A percentile compares a stretch with the other conserved stretches of the same genome.
Evolutionary conservation across 352 stramenopile species (phyloP).

Genomic region (Globisporangium nunn): DNA sequence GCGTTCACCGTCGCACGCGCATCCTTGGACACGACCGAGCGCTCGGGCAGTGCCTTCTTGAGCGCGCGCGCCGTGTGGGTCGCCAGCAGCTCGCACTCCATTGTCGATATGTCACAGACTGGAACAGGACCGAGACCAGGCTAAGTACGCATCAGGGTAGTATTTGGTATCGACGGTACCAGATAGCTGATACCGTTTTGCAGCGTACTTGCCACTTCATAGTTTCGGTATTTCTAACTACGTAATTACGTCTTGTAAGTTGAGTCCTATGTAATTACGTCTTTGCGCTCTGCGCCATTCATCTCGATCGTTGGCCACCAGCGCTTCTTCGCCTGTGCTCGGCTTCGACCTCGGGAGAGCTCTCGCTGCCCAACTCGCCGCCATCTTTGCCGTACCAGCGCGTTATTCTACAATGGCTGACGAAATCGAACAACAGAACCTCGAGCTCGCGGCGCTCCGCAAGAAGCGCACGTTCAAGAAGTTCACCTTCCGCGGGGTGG

Average conservation of each 20-base stretch:
- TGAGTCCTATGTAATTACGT: background rate
- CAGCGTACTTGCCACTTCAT: background rate
- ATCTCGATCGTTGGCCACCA: background rate
- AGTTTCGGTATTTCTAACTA: no score
- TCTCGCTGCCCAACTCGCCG: background rate
- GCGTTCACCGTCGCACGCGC: constrained; percentile 63
- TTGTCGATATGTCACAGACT: constrained; percentile 7
- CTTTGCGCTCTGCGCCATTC: constrained; percentile 9
- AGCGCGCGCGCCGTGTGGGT: constrained; percentile 61
- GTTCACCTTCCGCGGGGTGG: constrained; percentile 99
- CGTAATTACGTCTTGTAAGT: background rate
- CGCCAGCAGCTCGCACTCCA: constrained; percentile 63
- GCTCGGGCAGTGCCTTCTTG: constrained; percentile 64
- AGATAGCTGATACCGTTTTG: no score
- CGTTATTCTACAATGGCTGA: constrained; percentile 23
- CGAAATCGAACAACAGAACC: constrained; percentile 59
- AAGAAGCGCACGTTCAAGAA: constrained; percentile 99
- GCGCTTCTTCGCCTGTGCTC: background rate
- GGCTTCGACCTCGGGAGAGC: no score
- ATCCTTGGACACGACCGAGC: constrained; percentile 61
- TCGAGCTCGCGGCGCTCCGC: constrained; percentile 92
- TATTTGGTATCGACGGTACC: no score
- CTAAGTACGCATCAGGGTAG: no score
- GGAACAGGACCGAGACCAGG: no score
- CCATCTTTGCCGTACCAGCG: constrained; percentile 1